Evolutionary conservation across 257 asterid genomes (phyloP).

Genomic region (Gentiana macrophylla): DNA sequence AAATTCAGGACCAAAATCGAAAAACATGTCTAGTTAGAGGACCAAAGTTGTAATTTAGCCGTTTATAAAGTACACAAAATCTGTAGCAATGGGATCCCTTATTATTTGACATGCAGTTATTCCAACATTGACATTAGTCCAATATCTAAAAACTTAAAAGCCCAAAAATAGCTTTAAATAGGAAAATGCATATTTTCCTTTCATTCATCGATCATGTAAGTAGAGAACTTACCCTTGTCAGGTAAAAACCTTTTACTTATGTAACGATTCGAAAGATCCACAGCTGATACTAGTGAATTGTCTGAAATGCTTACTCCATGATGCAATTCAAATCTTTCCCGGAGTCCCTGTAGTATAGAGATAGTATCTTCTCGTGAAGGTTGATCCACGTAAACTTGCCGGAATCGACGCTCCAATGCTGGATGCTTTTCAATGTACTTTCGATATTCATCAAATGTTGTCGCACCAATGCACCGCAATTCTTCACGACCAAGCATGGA

Average conservation of each 20-base stretch:
- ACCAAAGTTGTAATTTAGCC: too few relatives aligned
- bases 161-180: too few relatives aligned
- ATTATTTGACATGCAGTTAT: too few relatives aligned
- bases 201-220: too few relatives aligned
- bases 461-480: slow-evolving; percentile 6
- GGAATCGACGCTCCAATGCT: slow-evolving; percentile 6
- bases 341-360: slow-evolving; percentile 2
- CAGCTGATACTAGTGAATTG: slow-evolving; percentile 1
- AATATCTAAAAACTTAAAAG: too few relatives aligned
- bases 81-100: too few relatives aligned
- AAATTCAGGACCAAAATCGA: too few relatives aligned
- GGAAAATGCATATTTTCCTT: too few relatives aligned
- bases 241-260: slow-evolving; percentile 16
- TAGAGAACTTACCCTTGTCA: slow-evolving; percentile 18
- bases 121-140: too few relatives aligned
- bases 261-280: not conserved
- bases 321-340: slow-evolving; percentile 5
- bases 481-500: slow-evolving; percentile 3
- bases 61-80: too few relatives aligned
- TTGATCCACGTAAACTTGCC: slow-evolving; percentile 1
- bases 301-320: not conserved
- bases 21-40: too few relatives aligned
- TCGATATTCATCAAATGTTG: slow-evolving; percentile 7
- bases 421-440: not conserved
- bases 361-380: slow-evolving; percentile 2